Evolutionary conservation across 352 stramenopile species (phyloP), one percentile per base, ranked within the genome.

Genomic region (Pythium monospermum): DNA sequence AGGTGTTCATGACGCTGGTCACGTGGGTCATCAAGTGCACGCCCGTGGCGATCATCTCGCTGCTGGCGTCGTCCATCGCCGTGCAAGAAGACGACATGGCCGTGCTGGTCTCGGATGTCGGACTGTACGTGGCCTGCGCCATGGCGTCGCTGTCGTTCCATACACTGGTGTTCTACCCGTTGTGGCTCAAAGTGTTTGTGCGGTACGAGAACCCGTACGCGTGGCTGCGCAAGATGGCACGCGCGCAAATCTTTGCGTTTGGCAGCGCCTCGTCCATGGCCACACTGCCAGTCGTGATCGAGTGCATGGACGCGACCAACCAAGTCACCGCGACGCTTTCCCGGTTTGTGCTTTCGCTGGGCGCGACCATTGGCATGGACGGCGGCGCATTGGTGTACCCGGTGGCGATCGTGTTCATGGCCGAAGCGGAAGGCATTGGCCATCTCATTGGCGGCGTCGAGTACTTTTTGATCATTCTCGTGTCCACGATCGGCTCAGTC

Each of bases 1-100:
- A n/a, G 12, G 60, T 71, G 6, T 61, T 80, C 48, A 70, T 77
- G 54, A 27, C 8, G n/a, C 68, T 81, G 45, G 57, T 77, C 46
- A 35, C 59, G 38, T 63, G 55, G 49, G 49, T 82, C 22, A 71
- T 84, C 41, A 32, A 55, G 21, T 79, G 61, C 43, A 81, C 59
- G 23, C 73, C 69, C 2, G 18, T 78, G 18, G 66, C 64, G 0
- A 65, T 73, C 40, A 57, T 71, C 38, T 79, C 69, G 41, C 56
- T 80, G 26, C 45, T 80, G 0, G 67, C 67, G 8, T 49, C 30
- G 8, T 64, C 61, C 6, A 61, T 81, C 33, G 49, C 59, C 6
- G 21, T 19, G 22, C 61, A 72, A 22, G 23, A 59, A 6, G 56
- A 74, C 48, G 56, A 74, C 48, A 40, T 82, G 3, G 21, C 15